These are phyloP conservation scores for Candolleomyces aberdarensis DNA, from an alignment of 768 basidiomycete genomes.

Conservation along the genomic window DNA sequence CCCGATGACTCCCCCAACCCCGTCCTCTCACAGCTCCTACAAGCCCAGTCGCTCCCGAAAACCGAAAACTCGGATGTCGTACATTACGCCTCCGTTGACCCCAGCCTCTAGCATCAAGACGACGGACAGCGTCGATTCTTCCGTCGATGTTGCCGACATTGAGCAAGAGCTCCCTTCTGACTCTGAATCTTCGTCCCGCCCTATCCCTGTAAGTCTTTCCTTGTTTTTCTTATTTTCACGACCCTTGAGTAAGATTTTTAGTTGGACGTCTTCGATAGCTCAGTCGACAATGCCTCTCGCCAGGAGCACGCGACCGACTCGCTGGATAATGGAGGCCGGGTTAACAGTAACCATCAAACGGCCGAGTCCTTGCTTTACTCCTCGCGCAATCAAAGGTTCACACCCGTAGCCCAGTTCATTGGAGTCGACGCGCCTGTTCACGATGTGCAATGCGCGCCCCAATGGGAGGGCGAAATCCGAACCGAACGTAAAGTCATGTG, in stretches of 20 bases:
- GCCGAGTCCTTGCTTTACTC: conserved; percentile 1
- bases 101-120: conserved; percentile 56
- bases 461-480: conserved; percentile 16
- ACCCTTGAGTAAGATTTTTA: background rate
- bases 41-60: conserved; percentile 32
- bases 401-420: background rate
- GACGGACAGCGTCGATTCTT: conserved; percentile 30
- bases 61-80: conserved; percentile 35
- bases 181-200: conserved; percentile 29
- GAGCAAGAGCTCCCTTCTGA: conserved; percentile 19
- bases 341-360: too few species aligned
- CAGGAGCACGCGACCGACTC: too few species aligned
- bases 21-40: conserved; percentile 8
- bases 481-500: conserved; percentile 9
- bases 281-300: too few species aligned
- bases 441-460: conserved; percentile 4
- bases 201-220: conserved; percentile 28
- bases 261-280: too few species aligned
- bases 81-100: conserved; percentile 66
- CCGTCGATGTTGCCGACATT: conserved; percentile 19
- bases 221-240: background rate
- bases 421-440: background rate
- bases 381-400: background rate
- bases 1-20: conserved; percentile 12
- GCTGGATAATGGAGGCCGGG: too few species aligned